Conservation (phyloP, 305 asterid genomes). For the Caryopteris hybrid region DNA sequence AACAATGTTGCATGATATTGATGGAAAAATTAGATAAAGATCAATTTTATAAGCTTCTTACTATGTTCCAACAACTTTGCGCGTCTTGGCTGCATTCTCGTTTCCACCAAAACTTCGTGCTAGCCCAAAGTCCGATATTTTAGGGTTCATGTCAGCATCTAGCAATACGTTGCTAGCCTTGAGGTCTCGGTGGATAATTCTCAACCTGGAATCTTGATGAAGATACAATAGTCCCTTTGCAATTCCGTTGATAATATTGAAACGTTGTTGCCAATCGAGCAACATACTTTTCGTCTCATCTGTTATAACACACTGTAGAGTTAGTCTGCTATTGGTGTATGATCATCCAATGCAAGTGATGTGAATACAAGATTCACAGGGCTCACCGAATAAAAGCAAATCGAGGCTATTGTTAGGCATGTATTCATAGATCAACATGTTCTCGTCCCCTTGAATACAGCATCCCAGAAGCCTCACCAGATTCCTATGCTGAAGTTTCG, state of each 20-base stretch:
- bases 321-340: constrained; percentile 3
- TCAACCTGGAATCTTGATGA: constrained; percentile 5
- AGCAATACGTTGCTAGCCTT: background rate
- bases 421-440: too few relatives aligned
- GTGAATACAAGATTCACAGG: background rate
- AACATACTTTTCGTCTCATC: background rate
- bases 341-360: too few relatives aligned
- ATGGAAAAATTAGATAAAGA: background rate
- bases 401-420: constrained; percentile 19
- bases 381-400: constrained; percentile 16
- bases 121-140: background rate
- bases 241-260: background rate
- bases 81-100: background rate
- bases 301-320: background rate
- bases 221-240: constrained; percentile 2
- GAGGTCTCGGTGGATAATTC: constrained; percentile 4
- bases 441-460: too few relatives aligned
- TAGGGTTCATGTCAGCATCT: background rate
- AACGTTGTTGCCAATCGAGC: background rate
- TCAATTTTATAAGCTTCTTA: background rate
- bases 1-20: background rate
- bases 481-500: constrained; percentile 35
- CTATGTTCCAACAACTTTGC: constrained; percentile 3
- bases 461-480: too few relatives aligned
- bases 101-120: background rate